phyloP scores from a whole-genome alignment of 176 grass and related monocot species.

The Oryza coarctata region DNA sequence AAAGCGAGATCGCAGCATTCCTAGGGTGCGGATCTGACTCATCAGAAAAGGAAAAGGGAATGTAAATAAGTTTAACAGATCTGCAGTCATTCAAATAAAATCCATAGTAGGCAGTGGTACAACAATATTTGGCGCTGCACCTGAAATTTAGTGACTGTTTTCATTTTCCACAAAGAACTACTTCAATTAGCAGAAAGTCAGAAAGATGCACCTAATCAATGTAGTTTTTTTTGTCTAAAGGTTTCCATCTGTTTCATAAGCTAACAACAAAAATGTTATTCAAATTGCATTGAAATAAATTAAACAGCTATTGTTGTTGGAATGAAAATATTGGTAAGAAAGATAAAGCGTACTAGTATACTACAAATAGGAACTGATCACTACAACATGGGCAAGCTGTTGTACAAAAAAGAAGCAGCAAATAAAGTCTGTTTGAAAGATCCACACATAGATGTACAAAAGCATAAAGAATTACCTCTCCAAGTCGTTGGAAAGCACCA shows the following conservation, averaged over 20 bases:
- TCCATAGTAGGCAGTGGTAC: neutral
- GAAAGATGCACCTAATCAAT: neutral
- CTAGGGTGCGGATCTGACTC: slow-evolving; percentile 85
- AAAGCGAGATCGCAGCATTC: slow-evolving; percentile 89
- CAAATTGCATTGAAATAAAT: neutral
- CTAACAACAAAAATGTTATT: neutral
- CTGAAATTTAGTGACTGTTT: neutral
- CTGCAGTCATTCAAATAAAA: slow-evolving; percentile 30
- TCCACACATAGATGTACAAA: neutral
- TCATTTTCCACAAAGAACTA: neutral
- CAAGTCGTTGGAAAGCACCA: slow-evolving; percentile 91
- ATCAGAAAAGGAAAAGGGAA: slow-evolving; percentile 33
- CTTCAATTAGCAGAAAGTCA: neutral
- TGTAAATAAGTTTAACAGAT: slow-evolving; percentile 17
- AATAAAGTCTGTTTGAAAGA: slow-evolving; percentile 2
- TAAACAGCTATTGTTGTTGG: neutral
- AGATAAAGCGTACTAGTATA: neutral
- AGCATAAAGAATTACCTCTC: slow-evolving; percentile 64
- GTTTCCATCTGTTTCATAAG: neutral
- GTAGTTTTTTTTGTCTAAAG: slow-evolving; percentile 1
- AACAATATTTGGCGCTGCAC: neutral
- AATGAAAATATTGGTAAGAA: slow-evolving; percentile 7
- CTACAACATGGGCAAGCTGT: neutral
- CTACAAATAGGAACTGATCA: neutral
- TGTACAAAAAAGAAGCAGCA: slow-evolving; percentile 17